Conservation (phyloP, 2,329 filamentous ascomycete species). For the Capronia coronata region DNA sequence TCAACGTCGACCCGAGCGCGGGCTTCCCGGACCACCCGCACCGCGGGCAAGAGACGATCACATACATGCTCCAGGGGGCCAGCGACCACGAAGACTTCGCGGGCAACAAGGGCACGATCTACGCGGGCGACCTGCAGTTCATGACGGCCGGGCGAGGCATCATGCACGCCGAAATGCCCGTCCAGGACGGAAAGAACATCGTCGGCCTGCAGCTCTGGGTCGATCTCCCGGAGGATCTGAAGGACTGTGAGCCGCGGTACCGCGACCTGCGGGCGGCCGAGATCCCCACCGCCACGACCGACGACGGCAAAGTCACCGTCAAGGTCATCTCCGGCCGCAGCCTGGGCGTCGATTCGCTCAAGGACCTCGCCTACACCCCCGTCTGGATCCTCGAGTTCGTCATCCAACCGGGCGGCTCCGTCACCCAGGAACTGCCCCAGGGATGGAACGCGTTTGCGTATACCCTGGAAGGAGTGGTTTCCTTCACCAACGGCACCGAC, state of each 20-base stretch:
- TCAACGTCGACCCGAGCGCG: conserved; percentile 68
- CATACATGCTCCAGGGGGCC: conserved; percentile 77
- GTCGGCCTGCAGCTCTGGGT: conserved; percentile 94
- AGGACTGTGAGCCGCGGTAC: conserved; percentile 85
- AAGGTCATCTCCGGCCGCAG: conserved; percentile 87
- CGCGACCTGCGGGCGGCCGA: conserved; percentile 73
- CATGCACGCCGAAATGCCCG: conserved; percentile 93
- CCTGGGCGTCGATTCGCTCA: conserved; percentile 75
- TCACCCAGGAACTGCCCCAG: conserved; percentile 67
- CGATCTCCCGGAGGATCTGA: conserved; percentile 73
- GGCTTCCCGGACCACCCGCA: conserved; percentile 86
- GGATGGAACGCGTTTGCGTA: conserved; percentile 92
- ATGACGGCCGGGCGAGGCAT: conserved; percentile 93
- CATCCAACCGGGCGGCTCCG: conserved; percentile 68
- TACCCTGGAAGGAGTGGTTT: conserved; percentile 65
- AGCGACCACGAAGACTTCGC: conserved; percentile 92
- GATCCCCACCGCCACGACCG: conserved; percentile 67
- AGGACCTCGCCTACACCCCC: conserved; percentile 90
- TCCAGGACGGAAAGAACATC: conserved; percentile 71
- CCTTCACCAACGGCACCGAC: conserved; percentile 42
- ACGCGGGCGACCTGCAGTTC: conserved; percentile 87
- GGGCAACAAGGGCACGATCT: conserved; percentile 75
- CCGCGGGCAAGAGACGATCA: conserved; percentile 82
- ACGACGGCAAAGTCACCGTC: conserved; percentile 66
- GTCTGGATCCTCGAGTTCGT: conserved; percentile 91